Evolutionary conservation across 768 basidiomycete species (phyloP).

Genomic region (Dioszegia crocea): DNA sequence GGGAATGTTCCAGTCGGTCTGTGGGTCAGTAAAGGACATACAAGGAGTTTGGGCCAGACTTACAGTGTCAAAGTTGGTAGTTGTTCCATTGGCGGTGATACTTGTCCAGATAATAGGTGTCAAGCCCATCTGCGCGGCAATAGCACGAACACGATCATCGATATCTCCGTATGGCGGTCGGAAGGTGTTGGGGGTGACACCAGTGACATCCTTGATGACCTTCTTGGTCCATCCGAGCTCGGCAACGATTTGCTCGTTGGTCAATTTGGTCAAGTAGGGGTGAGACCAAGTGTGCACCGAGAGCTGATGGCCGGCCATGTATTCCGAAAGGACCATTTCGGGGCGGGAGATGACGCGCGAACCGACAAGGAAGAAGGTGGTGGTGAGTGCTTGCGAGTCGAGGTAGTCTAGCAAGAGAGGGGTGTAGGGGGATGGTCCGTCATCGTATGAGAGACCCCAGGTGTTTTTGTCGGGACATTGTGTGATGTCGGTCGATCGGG

Average conservation of each 20-base stretch:
- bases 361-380: slow-evolving; percentile 85
- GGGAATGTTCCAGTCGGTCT: slow-evolving; percentile 72
- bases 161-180: slow-evolving; percentile 68
- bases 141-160: slow-evolving; percentile 76
- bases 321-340: slow-evolving; percentile 65
- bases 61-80: slow-evolving; percentile 61
- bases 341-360: slow-evolving; percentile 76
- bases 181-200: slow-evolving; percentile 68
- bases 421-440: slow-evolving; percentile 76
- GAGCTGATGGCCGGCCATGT: slow-evolving; percentile 74
- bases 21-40: slow-evolving; percentile 48
- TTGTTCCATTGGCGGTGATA: slow-evolving; percentile 56
- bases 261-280: slow-evolving; percentile 67
- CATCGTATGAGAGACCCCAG: slow-evolving; percentile 59
- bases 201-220: slow-evolving; percentile 74
- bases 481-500: slow-evolving; percentile 62
- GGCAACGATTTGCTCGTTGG: slow-evolving; percentile 76
- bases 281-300: slow-evolving; percentile 87
- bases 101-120: slow-evolving; percentile 77
- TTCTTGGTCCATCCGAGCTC: slow-evolving; percentile 85
- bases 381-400: slow-evolving; percentile 60
- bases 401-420: slow-evolving; percentile 69
- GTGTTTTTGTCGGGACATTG: slow-evolving; percentile 65
- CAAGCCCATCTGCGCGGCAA: slow-evolving; percentile 75
- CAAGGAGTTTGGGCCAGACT: background rate